Evolutionary conservation across 306 rosid genomes (phyloP), one percentile per base, ranked within the genome.

Genomic region (Styphnolobium japonicum): DNA sequence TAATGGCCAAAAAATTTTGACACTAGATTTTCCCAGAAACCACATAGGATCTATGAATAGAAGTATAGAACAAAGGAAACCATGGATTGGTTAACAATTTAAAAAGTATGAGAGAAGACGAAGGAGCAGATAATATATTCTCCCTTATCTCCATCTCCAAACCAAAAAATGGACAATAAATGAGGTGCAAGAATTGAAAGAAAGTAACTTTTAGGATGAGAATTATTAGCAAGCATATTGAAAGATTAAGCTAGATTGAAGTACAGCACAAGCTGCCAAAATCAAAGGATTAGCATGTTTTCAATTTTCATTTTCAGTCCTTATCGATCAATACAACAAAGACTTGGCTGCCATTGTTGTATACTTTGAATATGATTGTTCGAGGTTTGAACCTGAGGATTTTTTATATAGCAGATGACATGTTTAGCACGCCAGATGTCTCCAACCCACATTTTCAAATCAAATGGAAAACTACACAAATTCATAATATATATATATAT

Each of bases 241-340:
- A 18, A 18, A 36, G 25, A 12, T 58, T 29, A 7, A 34, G 23
- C 6, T 16, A 34, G 14, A 34, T 49, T 63, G 45, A 62, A 15
- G 23, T 7, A 16, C 45, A 16, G 4, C 46, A 34, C 27, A 62
- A 34, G n/a, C 10, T 33, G 46, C 68, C 64, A 10, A 29, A 76
- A 64, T 63, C 64, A 49, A 46, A 48, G 72, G 37, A 63, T 18
- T 29, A 18, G 34, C 15, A 61, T 14, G 7, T 15, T 25, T 75
- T 60, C 60, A 46, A n/a, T n/a, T 72, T 43, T 61, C 71, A 29
- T 15, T 0, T 22, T 2, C 12, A 22, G 37, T 76, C 80, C 36
- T 63, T 64, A 49, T 76, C 80, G 49, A 1, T 52, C 80, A 63
- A 1, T 52, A 76, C 80, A 49, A 11, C 73, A 60, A 25, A 63